These are phyloP conservation scores for Raphanus hybrid DNA, from an alignment of 441 rosid species.

Conservation along the genomic window DNA sequence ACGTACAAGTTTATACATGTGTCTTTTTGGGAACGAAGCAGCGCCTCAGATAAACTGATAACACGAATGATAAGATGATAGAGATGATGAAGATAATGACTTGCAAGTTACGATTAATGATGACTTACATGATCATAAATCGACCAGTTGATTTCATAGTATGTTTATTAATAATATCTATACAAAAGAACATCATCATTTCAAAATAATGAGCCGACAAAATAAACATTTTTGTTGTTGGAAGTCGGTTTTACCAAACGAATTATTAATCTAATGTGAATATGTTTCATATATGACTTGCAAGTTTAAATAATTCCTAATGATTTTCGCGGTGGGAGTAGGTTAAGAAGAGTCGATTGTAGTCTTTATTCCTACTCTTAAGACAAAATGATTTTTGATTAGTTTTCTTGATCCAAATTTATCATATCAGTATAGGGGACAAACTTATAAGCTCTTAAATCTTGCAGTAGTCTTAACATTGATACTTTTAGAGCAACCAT, in stretches of 20 bases:
- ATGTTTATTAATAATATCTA: neutral
- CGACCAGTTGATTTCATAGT: constrained; percentile 1
- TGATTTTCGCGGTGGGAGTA: constrained; percentile 35
- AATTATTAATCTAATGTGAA: constrained; percentile 21
- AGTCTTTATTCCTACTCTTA: constrained; percentile 26
- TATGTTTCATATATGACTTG: constrained; percentile 12
- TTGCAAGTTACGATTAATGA: constrained; percentile 44
- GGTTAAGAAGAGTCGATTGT: constrained; percentile 16
- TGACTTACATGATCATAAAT: constrained; percentile 20
- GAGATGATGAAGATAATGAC: constrained; percentile 31
- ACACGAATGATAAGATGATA: constrained; percentile 6
- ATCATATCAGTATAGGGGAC: neutral
- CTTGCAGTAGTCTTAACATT: neutral
- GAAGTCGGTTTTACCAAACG: constrained; percentile 10
- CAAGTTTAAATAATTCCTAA: constrained; percentile 25
- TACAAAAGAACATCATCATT: constrained; percentile 26
- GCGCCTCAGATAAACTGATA: neutral
- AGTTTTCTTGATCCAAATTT: neutral
- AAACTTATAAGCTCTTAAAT: neutral
- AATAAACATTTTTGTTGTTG: neutral
- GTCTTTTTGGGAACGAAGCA: neutral
- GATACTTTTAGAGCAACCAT: no score
- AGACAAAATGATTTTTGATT: neutral
- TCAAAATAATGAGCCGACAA: constrained; percentile 28
- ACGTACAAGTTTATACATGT: constrained; percentile 23